phyloP scores from a whole-genome alignment of 2,329 filamentous ascomycete species.

The Talaromyces sp. region DNA sequence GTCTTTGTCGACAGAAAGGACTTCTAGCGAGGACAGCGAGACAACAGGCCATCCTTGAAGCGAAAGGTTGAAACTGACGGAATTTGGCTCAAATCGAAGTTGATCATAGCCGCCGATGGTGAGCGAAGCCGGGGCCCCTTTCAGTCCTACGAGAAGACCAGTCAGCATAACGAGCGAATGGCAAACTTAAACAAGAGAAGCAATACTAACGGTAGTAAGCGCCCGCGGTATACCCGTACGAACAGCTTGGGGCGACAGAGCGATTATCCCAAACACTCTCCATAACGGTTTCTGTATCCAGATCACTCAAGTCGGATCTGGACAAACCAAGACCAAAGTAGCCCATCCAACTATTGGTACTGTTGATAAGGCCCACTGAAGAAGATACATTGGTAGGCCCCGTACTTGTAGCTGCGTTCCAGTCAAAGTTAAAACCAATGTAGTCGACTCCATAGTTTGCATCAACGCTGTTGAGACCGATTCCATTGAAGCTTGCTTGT shows the following conservation, averaged over 20 bases:
- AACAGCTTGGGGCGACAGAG: conserved; percentile 17
- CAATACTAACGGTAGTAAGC: conserved; percentile 22
- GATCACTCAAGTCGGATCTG: not conserved
- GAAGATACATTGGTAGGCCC: not conserved
- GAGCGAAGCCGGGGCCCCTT: conserved; percentile 24
- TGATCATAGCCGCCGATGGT: conserved; percentile 27
- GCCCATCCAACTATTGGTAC: not conserved
- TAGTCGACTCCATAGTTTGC: not conserved
- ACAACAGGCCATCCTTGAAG: conserved; percentile 24
- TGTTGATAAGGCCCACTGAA: not conserved
- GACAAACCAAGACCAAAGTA: not conserved
- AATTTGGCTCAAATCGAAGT: conserved; percentile 22
- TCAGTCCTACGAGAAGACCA: conserved; percentile 15
- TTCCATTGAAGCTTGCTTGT: not conserved
- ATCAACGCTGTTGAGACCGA: not conserved
- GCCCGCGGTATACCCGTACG: conserved; percentile 29
- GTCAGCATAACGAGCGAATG: conserved; percentile 1
- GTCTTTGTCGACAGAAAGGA: conserved; percentile 11
- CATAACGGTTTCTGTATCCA: not conserved
- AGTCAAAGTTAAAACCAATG: not conserved
- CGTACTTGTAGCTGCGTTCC: not conserved
- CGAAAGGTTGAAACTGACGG: conserved; percentile 22
- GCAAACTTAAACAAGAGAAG: not conserved
- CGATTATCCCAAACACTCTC: not conserved
- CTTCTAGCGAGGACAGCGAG: conserved; percentile 22